Base-by-base conservation (phyloP, 169 alveolate species). In the Besnoitia besnoiti region DNA sequence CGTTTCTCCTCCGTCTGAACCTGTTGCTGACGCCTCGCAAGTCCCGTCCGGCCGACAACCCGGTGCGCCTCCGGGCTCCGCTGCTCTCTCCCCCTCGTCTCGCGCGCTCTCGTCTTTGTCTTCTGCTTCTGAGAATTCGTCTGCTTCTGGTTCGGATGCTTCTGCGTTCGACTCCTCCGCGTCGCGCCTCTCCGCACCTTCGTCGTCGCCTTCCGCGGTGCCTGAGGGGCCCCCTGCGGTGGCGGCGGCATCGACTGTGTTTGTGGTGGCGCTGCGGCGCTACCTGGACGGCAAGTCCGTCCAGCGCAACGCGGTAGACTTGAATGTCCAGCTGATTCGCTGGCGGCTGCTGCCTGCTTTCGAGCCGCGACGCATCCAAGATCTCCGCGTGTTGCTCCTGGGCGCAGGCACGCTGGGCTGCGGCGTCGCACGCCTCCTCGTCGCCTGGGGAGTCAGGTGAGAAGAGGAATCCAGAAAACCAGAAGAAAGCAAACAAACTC, bases 391-490 rank as follows among this genome's bases (percentile, higher is more conserved):
- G 75, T 94, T 98, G 44, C 95, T 98, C 44, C 92, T 98, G 35
- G 99, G 99, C 33, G 96, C 99, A 19, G 98, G 98, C 30, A 95
- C 98, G 33, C 87, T 96, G 62, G 98, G 98, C 50, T 96, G 97
- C 67, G 97, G 97, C 73, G 96, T 98, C 0, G 97, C 98, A 33
- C 88, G 99, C 40, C 96, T 96, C 82, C 94, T 98, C 44, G 94
- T 98, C n/a, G 98, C 98, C 19, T 98, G 99, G 99, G 99, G 99
- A 55, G 97, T 96, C 90, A 95, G 93, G 95, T 92, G n/a, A 4
- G 82, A 51, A 24, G n/a, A 51, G 24, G 24, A 14, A 51, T 14
- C 14, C 14, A 51, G 67, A 51, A 51, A 51, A 24, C 14, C 14
- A 51, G 67, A 51, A 14, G 67, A 51, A 51, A 24, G n/a, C n/a